These are phyloP conservation scores for Nothopassalora personata DNA, from an alignment of 2,329 filamentous ascomycete genomes.

Conservation along the genomic window DNA sequence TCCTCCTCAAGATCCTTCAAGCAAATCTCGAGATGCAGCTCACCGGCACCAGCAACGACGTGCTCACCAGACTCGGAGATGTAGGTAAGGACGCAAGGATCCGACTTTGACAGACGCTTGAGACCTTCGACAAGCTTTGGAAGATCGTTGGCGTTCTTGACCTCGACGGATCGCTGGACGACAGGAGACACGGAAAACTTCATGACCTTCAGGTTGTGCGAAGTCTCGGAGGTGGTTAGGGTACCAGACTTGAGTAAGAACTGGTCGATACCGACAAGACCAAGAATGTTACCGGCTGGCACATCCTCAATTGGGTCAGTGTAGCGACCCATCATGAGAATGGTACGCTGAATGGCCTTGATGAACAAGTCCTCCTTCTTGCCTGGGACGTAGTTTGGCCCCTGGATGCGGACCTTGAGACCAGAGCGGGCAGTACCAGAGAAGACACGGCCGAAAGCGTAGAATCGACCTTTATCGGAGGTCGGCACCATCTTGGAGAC, in stretches of 20 bases:
- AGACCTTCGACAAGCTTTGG: constrained; percentile 99
- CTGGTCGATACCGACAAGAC: constrained; percentile 98
- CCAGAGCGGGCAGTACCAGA: constrained; percentile 95
- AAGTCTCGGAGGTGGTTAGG: constrained; percentile 91
- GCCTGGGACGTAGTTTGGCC: constrained; percentile 95
- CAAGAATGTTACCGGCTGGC: constrained; percentile 98
- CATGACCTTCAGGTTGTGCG: constrained; percentile 99
- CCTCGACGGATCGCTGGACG: constrained; percentile 96
- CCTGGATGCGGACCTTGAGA: constrained; percentile 99
- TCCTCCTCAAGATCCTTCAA: constrained; percentile 99
- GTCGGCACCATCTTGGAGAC: constrained; percentile 99
- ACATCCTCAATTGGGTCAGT: constrained; percentile 99
- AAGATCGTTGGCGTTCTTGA: constrained; percentile 99
- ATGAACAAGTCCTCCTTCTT: constrained; percentile 99
- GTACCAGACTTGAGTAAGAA: constrained; percentile 99
- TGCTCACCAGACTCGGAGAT: constrained; percentile 95
- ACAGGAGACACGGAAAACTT: constrained; percentile 99
- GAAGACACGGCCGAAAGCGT: constrained; percentile 99
- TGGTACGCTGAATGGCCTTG: constrained; percentile 99
- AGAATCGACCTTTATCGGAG: constrained; percentile 99
- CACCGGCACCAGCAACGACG: constrained; percentile 97
- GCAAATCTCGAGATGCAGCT: constrained; percentile 99
- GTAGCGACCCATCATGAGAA: constrained; percentile 99
- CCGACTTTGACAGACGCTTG: constrained; percentile 99
- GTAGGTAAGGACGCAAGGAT: constrained; percentile 90